These are phyloP conservation scores for Schoenoplectus tabernaemontani DNA, from an alignment of 202 grass and related monocot genomes.

Conservation along the genomic window DNA sequence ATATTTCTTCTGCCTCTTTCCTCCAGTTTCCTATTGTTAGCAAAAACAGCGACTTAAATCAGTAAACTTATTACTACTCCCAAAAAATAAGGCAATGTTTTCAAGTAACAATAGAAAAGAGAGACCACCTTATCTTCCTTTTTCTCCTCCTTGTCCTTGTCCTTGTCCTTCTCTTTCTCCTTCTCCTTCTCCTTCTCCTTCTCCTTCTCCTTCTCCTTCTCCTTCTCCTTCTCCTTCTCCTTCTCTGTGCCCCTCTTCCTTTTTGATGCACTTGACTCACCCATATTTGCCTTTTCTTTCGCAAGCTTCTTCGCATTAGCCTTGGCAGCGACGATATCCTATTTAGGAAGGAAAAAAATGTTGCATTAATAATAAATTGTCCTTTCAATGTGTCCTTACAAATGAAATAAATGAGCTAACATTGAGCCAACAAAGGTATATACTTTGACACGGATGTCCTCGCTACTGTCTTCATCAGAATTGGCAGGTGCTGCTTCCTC, in stretches of 20 bases:
- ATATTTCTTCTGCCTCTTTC: slow-evolving; percentile 33
- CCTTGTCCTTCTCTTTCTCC: neutral
- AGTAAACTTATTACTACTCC: neutral
- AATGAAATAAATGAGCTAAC: neutral
- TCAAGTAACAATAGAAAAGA: neutral
- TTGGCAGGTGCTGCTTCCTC: slow-evolving; percentile 14
- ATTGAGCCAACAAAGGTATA: slow-evolving; percentile 20
- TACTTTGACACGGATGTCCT: slow-evolving; percentile 52
- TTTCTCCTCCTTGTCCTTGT: slow-evolving; percentile 35
- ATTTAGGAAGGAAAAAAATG: slow-evolving; percentile 4
- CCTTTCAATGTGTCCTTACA: neutral
- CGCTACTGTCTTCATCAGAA: slow-evolving; percentile 26
- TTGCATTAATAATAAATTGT: neutral
- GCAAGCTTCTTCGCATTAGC: slow-evolving; percentile 23
- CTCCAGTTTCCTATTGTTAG: slow-evolving; percentile 22
- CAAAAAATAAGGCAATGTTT: neutral
- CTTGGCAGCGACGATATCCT: slow-evolving; percentile 51
- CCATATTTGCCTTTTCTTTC: slow-evolving; percentile 38
- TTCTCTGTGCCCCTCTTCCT: slow-evolving; percentile 41
- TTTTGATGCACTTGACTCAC: slow-evolving; percentile 37
- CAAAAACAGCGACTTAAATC: neutral
- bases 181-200: slow-evolving; percentile 24
- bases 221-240: slow-evolving; percentile 29
- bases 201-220: neutral
- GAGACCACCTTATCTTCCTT: slow-evolving; percentile 2